Conservation (phyloP, 2,329 filamentous ascomycete genomes). For the Aspergillus ochraceoroseus region DNA sequence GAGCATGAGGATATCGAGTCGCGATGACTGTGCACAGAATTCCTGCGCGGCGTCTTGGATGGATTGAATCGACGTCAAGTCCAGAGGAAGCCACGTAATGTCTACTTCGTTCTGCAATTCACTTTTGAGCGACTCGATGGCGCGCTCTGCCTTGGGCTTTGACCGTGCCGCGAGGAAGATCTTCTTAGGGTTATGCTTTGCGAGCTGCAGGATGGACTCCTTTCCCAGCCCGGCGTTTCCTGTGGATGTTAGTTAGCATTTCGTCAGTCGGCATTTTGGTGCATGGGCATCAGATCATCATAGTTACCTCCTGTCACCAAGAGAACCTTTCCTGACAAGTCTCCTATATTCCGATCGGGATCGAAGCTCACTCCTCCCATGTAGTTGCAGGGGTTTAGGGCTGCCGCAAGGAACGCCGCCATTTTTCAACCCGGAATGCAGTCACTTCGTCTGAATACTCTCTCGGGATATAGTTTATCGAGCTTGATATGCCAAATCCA, state of each 20-base stretch:
- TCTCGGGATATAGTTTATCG: no score
- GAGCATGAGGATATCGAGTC: conserved; percentile 46
- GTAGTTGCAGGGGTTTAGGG: no score
- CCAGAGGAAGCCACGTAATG: conserved; percentile 32
- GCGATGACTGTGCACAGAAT: conserved; percentile 33
- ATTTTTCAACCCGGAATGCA: no score
- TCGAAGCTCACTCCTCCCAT: no score
- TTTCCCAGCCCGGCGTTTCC: conserved; percentile 44
- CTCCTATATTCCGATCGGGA: conserved; percentile 30
- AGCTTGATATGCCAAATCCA: no score
- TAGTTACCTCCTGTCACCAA: conserved; percentile 47
- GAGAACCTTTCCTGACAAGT: conserved; percentile 42
- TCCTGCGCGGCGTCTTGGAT: conserved; percentile 41
- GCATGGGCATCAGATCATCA: neutral
- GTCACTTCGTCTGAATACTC: no score
- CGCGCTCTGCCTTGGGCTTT: conserved; percentile 30
- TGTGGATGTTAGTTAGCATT: neutral
- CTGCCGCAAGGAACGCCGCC: no score
- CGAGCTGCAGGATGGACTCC: conserved; percentile 37
- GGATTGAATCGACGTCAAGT: conserved; percentile 45
- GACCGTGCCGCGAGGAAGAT: conserved; percentile 36
- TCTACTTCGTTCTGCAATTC: no score
- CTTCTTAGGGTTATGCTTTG: conserved; percentile 38
- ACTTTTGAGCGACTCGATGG: conserved; percentile 40
- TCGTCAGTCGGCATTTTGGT: neutral